Evolutionary conservation across 2,329 filamentous ascomycete species (phyloP), one percentile per base, ranked within the genome.

Genomic region (Beauveria sp.): DNA sequence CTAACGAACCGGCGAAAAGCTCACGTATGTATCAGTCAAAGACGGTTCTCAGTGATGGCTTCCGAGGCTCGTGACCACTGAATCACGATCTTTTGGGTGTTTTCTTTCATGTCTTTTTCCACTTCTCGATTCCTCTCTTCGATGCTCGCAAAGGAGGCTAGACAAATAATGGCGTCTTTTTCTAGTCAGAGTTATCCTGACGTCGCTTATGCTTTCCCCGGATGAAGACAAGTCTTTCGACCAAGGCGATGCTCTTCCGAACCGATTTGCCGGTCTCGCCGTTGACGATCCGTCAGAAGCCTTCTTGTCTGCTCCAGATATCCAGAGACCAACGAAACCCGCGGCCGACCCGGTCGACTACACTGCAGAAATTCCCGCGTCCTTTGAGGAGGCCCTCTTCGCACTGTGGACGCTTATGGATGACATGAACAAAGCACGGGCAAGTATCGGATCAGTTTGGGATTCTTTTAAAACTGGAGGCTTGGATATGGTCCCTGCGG

Each of bases 401-500:
- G 42, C 42, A 18, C 2, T 57, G 42, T 38, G 12, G 2, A 2
- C n/a, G 1, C 54, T 57, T 34, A 38, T 38, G 12, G 3, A 46
- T 1, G 54, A 57, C 18, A 51, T 43, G 47, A 59, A 28, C 8
- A 20, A 9, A 5, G 38, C 20, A 1, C 28, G 46, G n/a, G 14
- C 40, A 24, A 47, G 20, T n/a, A 20, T 51, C 10, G 4, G 5
- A 2, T 46, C 24, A 14, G 12, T 58, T 1, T 74, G 71, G 71
- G 63, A 62, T 12, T 69, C 70, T 10, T 74, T 72, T 56, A 64
- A 64, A 52, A 63, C 68, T 18, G 65, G 66, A 26, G 65, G 66
- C 20, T 69, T 72, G 20, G 67, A 72, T 30, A 64, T 74, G 6
- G 69, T 70, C 64, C 70, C 70, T 14, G 70, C 72, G 6, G 67